phyloP scores from a whole-genome alignment of 2,329 filamentous ascomycete genomes.

The Chaetomiaceae sp. region DNA sequence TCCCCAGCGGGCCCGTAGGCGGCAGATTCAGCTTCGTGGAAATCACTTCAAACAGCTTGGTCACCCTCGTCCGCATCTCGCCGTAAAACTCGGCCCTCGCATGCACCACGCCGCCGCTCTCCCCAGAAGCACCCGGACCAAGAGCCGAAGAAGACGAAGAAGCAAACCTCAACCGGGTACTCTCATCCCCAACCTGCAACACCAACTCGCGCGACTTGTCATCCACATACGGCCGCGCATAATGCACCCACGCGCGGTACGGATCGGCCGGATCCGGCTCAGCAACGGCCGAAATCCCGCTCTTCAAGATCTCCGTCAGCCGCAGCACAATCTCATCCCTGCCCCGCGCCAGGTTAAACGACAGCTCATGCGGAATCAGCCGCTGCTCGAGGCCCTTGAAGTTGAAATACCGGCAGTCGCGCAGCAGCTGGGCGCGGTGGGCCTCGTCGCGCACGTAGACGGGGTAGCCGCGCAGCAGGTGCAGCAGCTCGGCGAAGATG shows the following conservation, averaged over 20 bases:
- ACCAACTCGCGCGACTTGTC: constrained; percentile 67
- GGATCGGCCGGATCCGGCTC: constrained; percentile 38
- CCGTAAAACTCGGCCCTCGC: constrained; percentile 69
- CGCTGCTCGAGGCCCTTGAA: constrained; percentile 87
- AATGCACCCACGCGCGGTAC: constrained; percentile 58
- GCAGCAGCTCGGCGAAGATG: constrained; percentile 76
- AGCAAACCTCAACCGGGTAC: constrained; percentile 52
- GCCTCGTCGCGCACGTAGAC: constrained; percentile 68
- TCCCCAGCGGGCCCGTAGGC: constrained; percentile 53
- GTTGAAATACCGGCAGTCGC: constrained; percentile 89
- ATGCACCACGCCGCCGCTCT: background rate
- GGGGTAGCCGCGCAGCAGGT: constrained; percentile 78
- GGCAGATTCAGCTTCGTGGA: constrained; percentile 72
- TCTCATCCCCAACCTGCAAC: constrained; percentile 70
- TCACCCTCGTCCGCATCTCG: constrained; percentile 63
- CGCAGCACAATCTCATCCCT: constrained; percentile 73
- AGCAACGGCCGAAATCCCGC: constrained; percentile 63
- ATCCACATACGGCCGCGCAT: constrained; percentile 83
- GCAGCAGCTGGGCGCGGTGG: constrained; percentile 71
- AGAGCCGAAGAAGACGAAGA: too few species aligned
- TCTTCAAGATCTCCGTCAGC: constrained; percentile 83
- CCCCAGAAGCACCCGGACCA: background rate
- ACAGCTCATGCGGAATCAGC: constrained; percentile 71
- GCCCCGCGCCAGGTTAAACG: constrained; percentile 64
- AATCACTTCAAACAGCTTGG: constrained; percentile 73